phyloP scores from a whole-genome alignment of 1,284 basidiomycete genomes.

The Heterobasidion irregulare region DNA sequence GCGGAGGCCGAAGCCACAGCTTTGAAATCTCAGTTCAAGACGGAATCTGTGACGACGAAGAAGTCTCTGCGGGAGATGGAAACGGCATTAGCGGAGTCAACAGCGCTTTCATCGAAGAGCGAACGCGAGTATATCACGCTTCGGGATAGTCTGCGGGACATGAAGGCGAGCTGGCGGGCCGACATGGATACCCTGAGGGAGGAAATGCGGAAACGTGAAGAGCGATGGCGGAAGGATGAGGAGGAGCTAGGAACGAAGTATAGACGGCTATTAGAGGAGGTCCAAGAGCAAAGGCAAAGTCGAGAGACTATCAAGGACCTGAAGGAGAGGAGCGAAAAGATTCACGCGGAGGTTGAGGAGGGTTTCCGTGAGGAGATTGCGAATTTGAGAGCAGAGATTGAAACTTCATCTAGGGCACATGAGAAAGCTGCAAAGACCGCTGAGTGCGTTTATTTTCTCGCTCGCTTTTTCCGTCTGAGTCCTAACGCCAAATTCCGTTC shows the following conservation, averaged over 20 bases:
- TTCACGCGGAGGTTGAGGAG: conserved; percentile 42
- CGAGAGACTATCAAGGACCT: conserved; percentile 30
- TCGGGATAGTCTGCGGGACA: conserved; percentile 61
- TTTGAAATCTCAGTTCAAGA: conserved; percentile 63
- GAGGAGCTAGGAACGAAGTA: conserved; percentile 63
- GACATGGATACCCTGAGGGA: conserved; percentile 58
- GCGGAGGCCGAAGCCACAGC: conserved; percentile 65
- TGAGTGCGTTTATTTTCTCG: conserved; percentile 33
- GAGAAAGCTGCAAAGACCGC: conserved; percentile 51
- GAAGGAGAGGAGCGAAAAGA: conserved; percentile 26
- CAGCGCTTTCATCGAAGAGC: conserved; percentile 66
- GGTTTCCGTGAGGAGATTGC: conserved; percentile 40
- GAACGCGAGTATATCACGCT: conserved; percentile 74
- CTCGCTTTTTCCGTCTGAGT: neutral
- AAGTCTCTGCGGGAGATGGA: conserved; percentile 75
- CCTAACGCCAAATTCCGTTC: conserved; percentile 2
- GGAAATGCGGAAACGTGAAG: conserved; percentile 66
- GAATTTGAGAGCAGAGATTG: conserved; percentile 38
- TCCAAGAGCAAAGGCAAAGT: conserved; percentile 35
- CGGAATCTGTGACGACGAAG: conserved; percentile 62
- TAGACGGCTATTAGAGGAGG: conserved; percentile 47
- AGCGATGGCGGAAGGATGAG: conserved; percentile 53
- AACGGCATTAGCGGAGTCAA: conserved; percentile 56
- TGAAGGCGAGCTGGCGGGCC: conserved; percentile 60
- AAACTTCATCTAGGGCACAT: conserved; percentile 44